These are phyloP conservation scores for Fusarium ramigenum DNA, from an alignment of 2,329 filamentous ascomycete species.

Conservation along the genomic window DNA sequence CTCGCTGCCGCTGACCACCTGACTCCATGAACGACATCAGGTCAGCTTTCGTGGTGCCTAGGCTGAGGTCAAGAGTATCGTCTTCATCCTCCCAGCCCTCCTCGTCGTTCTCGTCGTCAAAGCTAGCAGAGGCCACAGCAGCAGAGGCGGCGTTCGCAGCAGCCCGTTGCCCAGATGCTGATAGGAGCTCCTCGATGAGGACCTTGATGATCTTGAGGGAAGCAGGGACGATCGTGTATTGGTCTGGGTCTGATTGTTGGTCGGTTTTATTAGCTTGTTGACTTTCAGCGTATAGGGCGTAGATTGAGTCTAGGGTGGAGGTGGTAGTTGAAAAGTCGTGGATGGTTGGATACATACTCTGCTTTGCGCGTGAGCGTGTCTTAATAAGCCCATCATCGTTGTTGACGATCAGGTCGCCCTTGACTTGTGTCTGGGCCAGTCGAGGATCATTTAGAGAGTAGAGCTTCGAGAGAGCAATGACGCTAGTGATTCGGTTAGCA, in stretches of 20 bases:
- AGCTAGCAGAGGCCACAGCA: constrained; percentile 68
- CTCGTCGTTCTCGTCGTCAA: constrained; percentile 74
- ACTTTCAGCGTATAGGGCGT: constrained; percentile 28
- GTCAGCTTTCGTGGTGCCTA: constrained; percentile 74
- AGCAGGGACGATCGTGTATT: constrained; percentile 86
- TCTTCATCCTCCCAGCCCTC: constrained; percentile 92
- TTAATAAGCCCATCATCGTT: constrained; percentile 82
- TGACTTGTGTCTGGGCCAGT: constrained; percentile 81
- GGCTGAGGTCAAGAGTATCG: constrained; percentile 78
- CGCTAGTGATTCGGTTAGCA: constrained; percentile 61
- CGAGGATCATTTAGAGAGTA: constrained; percentile 88
- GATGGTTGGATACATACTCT: constrained; percentile 64
- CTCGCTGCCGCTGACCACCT: constrained; percentile 70
- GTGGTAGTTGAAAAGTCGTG: constrained; percentile 28
- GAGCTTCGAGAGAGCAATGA: constrained; percentile 91
- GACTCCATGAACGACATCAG: constrained; percentile 79
- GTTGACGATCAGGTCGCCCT: constrained; percentile 88
- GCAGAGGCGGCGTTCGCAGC: constrained; percentile 71
- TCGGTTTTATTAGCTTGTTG: constrained; percentile 42
- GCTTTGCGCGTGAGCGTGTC: constrained; percentile 89
- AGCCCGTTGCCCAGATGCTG: constrained; percentile 73
- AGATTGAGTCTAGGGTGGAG: constrained; percentile 31
- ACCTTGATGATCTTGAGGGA: constrained; percentile 97
- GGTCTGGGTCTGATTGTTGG: constrained; percentile 74
- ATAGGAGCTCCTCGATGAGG: constrained; percentile 88